Conservation (phyloP, 345 rosid genomes). For the Aethionema arabicum region DNA sequence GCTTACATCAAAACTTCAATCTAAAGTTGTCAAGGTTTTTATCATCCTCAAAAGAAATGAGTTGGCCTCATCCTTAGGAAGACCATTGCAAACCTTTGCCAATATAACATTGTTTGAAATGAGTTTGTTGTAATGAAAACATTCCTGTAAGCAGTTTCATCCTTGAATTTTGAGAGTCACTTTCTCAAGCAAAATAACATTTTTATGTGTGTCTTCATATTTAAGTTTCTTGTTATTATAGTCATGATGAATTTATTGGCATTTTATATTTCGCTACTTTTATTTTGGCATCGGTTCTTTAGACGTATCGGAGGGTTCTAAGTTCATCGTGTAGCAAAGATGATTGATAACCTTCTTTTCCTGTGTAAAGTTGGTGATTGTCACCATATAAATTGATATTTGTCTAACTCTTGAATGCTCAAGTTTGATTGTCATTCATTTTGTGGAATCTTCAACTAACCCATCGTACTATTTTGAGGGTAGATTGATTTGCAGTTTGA, state of each 20-base stretch:
- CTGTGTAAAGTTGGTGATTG: constrained; percentile 1
- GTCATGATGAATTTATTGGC: background rate
- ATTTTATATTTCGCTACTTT: constrained; percentile 18
- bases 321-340: constrained; percentile 4
- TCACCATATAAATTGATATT: background rate
- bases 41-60: too few species aligned
- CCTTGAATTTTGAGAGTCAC: too few species aligned
- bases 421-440: background rate
- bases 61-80: too few species aligned
- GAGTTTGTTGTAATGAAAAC: too few species aligned
- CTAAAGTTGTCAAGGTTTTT: too few species aligned
- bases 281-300: background rate
- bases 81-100: too few species aligned
- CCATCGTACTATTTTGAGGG: too few species aligned
- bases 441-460: background rate
- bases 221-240: constrained; percentile 93
- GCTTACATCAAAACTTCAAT: too few species aligned
- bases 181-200: too few species aligned
- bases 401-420: background rate
- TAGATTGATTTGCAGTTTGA: constrained; percentile 84
- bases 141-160: too few species aligned
- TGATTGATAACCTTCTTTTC: background rate
- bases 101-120: constrained; percentile 24
- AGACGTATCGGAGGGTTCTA: background rate
- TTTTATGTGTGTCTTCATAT: constrained; percentile 18